Evolutionary conservation across 208 protist genomes (phyloP).

Genomic region (Herpetomonas samuelpessoai): DNA sequence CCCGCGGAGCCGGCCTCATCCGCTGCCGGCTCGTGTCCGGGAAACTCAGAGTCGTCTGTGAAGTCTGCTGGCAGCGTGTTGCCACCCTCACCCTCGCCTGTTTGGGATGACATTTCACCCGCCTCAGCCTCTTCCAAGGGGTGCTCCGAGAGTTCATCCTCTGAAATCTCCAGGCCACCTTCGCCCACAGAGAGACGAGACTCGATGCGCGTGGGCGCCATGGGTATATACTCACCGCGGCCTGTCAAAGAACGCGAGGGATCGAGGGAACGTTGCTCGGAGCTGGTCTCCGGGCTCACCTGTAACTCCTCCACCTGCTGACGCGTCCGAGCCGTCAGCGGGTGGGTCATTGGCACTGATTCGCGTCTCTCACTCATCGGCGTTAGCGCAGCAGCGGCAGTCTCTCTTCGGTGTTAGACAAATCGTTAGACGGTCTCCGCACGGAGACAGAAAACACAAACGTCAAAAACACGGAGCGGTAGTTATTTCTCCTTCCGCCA

Average conservation of each 20-base stretch:
- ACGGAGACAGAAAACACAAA: no score
- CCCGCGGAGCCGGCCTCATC: not conserved
- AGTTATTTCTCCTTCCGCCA: no score
- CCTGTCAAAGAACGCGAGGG: no score
- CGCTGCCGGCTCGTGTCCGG: conserved; percentile 5
- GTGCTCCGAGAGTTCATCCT: conserved; percentile 18
- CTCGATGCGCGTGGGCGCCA: conserved; percentile 9
- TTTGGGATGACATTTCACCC: not conserved
- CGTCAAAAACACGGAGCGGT: no score
- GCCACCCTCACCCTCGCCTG: conserved; percentile 1
- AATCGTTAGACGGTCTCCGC: no score
- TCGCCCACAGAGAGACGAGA: conserved; percentile 17
- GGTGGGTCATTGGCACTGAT: not conserved
- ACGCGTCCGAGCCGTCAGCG: not conserved
- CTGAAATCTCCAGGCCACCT: conserved; percentile 22
- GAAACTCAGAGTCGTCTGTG: not conserved
- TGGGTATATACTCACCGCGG: not conserved
- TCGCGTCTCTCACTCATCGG: no score
- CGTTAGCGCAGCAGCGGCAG: no score
- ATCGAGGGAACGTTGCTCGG: not conserved
- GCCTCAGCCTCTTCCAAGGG: conserved; percentile 8
- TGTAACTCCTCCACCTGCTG: not conserved
- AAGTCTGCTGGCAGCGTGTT: not conserved
- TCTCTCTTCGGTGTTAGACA: no score
- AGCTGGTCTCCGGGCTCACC: not conserved